These are phyloP conservation scores for Candida chilensis DNA, from an alignment of 805 yeast species.

Conservation along the genomic window DNA sequence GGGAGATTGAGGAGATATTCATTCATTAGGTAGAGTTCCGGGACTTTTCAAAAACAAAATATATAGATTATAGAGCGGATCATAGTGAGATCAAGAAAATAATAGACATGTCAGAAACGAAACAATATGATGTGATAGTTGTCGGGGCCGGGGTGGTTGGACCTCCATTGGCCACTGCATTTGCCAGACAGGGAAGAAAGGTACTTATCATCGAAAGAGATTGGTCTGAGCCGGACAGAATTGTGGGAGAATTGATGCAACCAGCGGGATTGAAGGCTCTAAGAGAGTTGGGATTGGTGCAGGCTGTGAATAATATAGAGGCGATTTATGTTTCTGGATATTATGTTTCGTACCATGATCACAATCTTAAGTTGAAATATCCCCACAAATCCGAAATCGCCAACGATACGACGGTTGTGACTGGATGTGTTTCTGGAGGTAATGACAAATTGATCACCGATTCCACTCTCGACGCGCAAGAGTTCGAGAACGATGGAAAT, in stretches of 20 bases:
- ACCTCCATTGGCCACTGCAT: constrained; percentile 81
- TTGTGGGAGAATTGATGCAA: constrained; percentile 95
- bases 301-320: constrained; percentile 64
- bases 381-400: constrained; percentile 50
- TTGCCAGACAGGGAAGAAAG: constrained; percentile 83
- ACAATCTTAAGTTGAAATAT: constrained; percentile 55
- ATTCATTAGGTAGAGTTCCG: too few species aligned
- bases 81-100: constrained; percentile 3
- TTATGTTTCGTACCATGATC: constrained; percentile 58
- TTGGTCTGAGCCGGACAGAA: constrained; percentile 88
- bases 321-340: constrained; percentile 79
- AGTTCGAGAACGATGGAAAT: constrained; percentile 50
- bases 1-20: too few species aligned
- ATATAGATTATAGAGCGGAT: too few species aligned
- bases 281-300: constrained; percentile 72
- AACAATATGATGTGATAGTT: constrained; percentile 68
- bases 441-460: constrained; percentile 46
- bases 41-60: too few species aligned
- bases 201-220: constrained; percentile 81
- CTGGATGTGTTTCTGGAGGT: constrained; percentile 45
- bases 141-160: constrained; percentile 99
- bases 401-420: constrained; percentile 36
- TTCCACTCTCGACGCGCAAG: constrained; percentile 33
- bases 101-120: constrained; percentile 1
- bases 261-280: constrained; percentile 93